Evolutionary conservation across 2,329 filamentous ascomycete genomes (phyloP).

Genomic region (Botrytis aclada): DNA sequence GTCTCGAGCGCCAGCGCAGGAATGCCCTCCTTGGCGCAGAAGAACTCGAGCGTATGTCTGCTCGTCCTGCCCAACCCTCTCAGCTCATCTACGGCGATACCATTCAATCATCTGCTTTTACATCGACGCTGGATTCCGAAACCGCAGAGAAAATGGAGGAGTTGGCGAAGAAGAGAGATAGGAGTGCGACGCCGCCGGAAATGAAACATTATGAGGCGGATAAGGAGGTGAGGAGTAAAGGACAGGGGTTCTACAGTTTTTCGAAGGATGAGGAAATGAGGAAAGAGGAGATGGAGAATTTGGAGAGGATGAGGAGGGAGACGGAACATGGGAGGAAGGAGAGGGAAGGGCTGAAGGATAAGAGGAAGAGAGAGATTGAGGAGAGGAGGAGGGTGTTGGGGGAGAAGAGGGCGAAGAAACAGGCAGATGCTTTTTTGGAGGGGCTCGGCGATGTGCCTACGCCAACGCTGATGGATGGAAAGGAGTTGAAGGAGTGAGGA

Average conservation of each 20-base stretch:
- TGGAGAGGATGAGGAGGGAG: slow-evolving; percentile 68
- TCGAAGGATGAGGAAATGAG: slow-evolving; percentile 68
- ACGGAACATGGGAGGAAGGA: slow-evolving; percentile 49
- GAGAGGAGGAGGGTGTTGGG: slow-evolving; percentile 44
- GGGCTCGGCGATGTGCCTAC: slow-evolving; percentile 44
- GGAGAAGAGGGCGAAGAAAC: slow-evolving; percentile 58
- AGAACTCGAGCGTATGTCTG: slow-evolving; percentile 67
- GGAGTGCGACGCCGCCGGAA: slow-evolving; percentile 74
- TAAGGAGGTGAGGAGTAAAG: slow-evolving; percentile 80
- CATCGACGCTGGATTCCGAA: slow-evolving; percentile 54
- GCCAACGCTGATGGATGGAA: background rate
- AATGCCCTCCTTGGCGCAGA: slow-evolving; percentile 54
- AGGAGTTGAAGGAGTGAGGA: background rate
- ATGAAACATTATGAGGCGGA: slow-evolving; percentile 82
- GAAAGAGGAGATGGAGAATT: slow-evolving; percentile 68
- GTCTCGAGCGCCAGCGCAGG: slow-evolving; percentile 54
- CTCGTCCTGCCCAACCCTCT: slow-evolving; percentile 61
- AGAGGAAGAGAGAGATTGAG: slow-evolving; percentile 62
- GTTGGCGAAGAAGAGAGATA: slow-evolving; percentile 74
- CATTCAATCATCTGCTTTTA: slow-evolving; percentile 78
- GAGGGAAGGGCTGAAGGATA: slow-evolving; percentile 55
- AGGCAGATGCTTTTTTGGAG: slow-evolving; percentile 71
- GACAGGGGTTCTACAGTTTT: slow-evolving; percentile 90
- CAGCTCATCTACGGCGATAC: slow-evolving; percentile 81
- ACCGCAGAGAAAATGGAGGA: slow-evolving; percentile 69